Conservation (phyloP, 768 basidiomycete genomes). For the Boletus reticulatus region DNA sequence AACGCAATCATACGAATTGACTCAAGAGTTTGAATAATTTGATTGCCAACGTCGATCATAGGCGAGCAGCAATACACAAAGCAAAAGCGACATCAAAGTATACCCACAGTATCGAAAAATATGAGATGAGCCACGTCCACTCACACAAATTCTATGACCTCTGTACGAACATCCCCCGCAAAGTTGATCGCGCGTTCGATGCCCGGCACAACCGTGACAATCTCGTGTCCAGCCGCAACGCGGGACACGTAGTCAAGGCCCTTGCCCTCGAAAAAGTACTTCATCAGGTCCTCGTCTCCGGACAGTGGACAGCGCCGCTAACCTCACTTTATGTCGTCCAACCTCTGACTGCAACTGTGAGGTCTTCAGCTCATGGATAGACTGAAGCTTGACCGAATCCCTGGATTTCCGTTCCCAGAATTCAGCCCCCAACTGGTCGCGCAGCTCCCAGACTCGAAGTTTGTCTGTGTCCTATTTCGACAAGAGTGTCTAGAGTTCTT, state of each 20-base stretch:
- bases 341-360: slow-evolving; percentile 68
- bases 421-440: slow-evolving; percentile 66
- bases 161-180: too few species aligned
- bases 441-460: slow-evolving; percentile 64
- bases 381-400: slow-evolving; percentile 55
- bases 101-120: too few species aligned
- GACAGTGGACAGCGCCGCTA: slow-evolving; percentile 60
- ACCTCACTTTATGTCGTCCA: slow-evolving; percentile 63
- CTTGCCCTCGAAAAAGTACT: slow-evolving; percentile 61
- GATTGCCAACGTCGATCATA: too few species aligned
- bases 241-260: slow-evolving; percentile 45
- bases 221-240: too few species aligned
- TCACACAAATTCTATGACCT: too few species aligned
- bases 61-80: too few species aligned
- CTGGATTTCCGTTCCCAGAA: slow-evolving; percentile 65
- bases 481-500: slow-evolving; percentile 61
- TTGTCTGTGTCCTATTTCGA: slow-evolving; percentile 67
- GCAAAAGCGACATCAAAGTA: too few species aligned
- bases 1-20: too few species aligned
- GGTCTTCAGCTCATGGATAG: slow-evolving; percentile 68
- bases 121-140: too few species aligned
- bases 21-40: too few species aligned
- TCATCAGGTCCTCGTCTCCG: slow-evolving; percentile 69
- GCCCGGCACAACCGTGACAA: too few species aligned
- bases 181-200: too few species aligned